Evolutionary conservation across 2,329 filamentous ascomycete genomes (phyloP), one percentile per base, ranked within the genome.

Genomic region (Colletotrichum cordylinicola): DNA sequence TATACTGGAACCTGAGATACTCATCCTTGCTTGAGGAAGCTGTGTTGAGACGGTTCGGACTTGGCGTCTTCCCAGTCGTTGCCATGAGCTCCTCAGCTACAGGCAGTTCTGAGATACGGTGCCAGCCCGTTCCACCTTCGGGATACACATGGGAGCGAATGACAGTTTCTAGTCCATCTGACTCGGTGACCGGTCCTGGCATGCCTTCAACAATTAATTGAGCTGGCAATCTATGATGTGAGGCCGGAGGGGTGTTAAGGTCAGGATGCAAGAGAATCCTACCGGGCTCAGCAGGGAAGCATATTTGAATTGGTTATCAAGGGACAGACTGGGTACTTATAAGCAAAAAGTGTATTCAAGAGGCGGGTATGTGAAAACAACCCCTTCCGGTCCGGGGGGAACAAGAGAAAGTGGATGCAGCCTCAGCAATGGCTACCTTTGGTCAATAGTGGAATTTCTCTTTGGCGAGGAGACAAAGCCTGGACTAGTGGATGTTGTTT

Each of bases 1-100:
- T 87, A 81, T 97, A 98, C 66, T 98, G 94, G 0, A 91, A 90
- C 37, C 91, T 86, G 0, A 98, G 86, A 74, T 98, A 98, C 0
- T 88, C 86, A 2, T 91, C 88, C 61, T 91, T 93, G 6, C 87
- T 91, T 0, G 84, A 77, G 87, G 93, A 96, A 0, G 92, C 86
- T 0, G 87, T 87, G 1, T 89, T 77, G 24, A 92, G 85, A 8
- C 85, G 85, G 79, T 95, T 95, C 0, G 85, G 79, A 0, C 86
- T 84, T 0, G 93, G 81, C 6, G 84, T 79, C 2, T 79, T 74
- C 0, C 80, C 74, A 2, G 81, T 65, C 1, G 79, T 72, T 1
- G 82, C 82, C 48, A 90, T 82, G 9, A 94, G 86, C 80, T 94
- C 93, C 0, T 80, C 81, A 0, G 87, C 78, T 0, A 84, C 87